Evolutionary conservation across 208 protist genomes (phyloP), one percentile per base, ranked within the genome.

Genomic region (Acanthamoeba rhysodes): DNA sequence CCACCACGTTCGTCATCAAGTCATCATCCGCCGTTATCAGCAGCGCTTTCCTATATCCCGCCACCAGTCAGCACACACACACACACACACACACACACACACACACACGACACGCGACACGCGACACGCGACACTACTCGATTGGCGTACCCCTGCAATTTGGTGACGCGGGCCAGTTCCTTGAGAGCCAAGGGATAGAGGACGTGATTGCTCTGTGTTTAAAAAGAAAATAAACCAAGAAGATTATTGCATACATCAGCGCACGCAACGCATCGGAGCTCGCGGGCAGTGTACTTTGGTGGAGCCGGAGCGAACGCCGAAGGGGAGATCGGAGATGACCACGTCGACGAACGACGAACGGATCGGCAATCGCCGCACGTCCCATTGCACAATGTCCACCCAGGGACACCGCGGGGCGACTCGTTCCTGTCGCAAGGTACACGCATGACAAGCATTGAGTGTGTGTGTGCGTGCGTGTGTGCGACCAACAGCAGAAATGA

Each of bases 241-340:
- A 59, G 0, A 20, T 22, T 0, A 22, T 22, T 14, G 7, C 16
- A 59, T 59, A 6, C 18, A 2, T 22, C 24, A 66, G 45, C 0
- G 45, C 59, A 66, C 59, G 59, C 59, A 66, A 8, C 16, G 22
- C 59, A n/a, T 22, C 59, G 29, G 0, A n/a, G 55, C 0, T 2
- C 0, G 18, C 20, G 7, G 7, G 20, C 55, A 22, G 20, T 2
- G 55, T 50, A 84, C 74, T 37, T 84, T 84, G 53, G 57, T 27
- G 50, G 82, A 90, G 53, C 82, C 82, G 29, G 82, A 90, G 5
- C 82, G 82, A 48, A 90, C 22, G 48, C 82, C 82, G 29, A 90
- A 90, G 6, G 82, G 82, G n/a, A 90, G 29, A 66, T 90, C 82
- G 55, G 82, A 68, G 29, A 90, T 90, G 55, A 90, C 27, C 5